Conservation (phyloP, 2,329 filamentous ascomycete species). For the Exophiala viscosa region DNA sequence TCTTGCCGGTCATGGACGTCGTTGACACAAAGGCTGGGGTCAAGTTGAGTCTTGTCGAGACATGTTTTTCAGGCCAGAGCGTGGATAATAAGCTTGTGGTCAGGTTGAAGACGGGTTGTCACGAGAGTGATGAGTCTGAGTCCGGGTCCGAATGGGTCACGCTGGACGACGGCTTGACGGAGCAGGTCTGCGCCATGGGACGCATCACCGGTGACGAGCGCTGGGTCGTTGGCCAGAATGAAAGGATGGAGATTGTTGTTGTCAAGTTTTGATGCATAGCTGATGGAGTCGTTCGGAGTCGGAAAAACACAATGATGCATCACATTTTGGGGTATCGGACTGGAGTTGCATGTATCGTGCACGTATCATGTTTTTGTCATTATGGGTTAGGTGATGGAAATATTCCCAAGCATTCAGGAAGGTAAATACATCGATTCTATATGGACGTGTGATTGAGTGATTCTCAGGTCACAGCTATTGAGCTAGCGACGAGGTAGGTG, state of each 20-base stretch:
- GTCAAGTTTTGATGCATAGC: slow-evolving; percentile 44
- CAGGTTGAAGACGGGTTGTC: slow-evolving; percentile 31
- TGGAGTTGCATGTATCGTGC: too few relatives aligned
- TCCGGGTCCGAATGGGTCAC: slow-evolving; percentile 19
- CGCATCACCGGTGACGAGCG: slow-evolving; percentile 58
- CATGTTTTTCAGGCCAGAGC: slow-evolving; percentile 31
- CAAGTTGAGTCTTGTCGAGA: slow-evolving; percentile 34
- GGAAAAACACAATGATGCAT: neutral
- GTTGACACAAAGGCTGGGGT: slow-evolving; percentile 33
- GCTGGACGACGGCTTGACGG: slow-evolving; percentile 39
- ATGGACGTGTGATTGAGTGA: too few relatives aligned
- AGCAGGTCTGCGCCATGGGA: slow-evolving; percentile 50
- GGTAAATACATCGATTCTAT: too few relatives aligned
- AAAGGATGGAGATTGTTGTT: slow-evolving; percentile 50
- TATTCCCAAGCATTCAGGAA: too few relatives aligned
- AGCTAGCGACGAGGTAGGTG: too few relatives aligned
- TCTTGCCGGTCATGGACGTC: slow-evolving; percentile 37
- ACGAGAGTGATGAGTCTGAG: slow-evolving; percentile 2
- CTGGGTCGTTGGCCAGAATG: slow-evolving; percentile 60
- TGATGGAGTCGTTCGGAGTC: neutral
- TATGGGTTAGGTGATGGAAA: too few relatives aligned
- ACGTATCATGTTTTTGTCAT: too few relatives aligned
- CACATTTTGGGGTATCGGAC: neutral
- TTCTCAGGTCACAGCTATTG: too few relatives aligned
- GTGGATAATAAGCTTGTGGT: slow-evolving; percentile 32